These are phyloP conservation scores for Sordaria brevicollis DNA, from an alignment of 495 filamentous ascomycete species.

Conservation along the genomic window DNA sequence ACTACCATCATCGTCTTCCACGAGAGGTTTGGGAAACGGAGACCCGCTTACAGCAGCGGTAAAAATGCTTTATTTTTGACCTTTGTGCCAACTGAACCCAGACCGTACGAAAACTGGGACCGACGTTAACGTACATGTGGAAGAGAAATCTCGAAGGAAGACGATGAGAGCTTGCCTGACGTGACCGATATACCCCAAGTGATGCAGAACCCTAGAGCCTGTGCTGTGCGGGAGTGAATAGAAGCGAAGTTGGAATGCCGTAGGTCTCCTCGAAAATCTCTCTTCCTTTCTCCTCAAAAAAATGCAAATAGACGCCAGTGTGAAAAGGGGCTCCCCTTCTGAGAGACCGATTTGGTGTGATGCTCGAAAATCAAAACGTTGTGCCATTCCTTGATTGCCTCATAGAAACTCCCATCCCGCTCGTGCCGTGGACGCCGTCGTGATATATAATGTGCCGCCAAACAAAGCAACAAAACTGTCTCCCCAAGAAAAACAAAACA, in stretches of 20 bases:
- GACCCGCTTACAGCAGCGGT: conserved; percentile 28
- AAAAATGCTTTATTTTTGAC: conserved; percentile 44
- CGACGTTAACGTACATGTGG: conserved; percentile 68
- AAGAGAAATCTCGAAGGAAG: conserved; percentile 46
- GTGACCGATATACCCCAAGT: conserved; percentile 32
- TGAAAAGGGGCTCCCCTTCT: conserved; percentile 7
- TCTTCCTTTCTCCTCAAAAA: conserved; percentile 7
- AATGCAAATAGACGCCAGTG: conserved; percentile 26
- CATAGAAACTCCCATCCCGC: conserved; percentile 10
- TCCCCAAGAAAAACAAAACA: conserved; percentile 4
- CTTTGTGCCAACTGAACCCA: conserved; percentile 28
- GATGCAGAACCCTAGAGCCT: conserved; percentile 13
- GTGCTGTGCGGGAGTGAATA: neutral
- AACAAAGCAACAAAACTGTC: conserved; percentile 16
- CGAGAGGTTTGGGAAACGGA: conserved; percentile 26
- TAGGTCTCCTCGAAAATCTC: neutral
- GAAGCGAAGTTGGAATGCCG: conserved; percentile 1
- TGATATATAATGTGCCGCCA: conserved; percentile 27
- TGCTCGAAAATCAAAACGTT: conserved; percentile 11
- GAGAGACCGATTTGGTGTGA: conserved; percentile 12
- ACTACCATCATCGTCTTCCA: conserved; percentile 47
- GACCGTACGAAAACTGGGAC: conserved; percentile 33
- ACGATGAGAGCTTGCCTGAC: conserved; percentile 56
- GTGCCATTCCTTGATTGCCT: conserved; percentile 10
- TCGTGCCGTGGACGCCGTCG: conserved; percentile 16